Base-by-base conservation (phyloP, 192 early-diverging fungal species). In the Gigaspora rosea region DNA sequence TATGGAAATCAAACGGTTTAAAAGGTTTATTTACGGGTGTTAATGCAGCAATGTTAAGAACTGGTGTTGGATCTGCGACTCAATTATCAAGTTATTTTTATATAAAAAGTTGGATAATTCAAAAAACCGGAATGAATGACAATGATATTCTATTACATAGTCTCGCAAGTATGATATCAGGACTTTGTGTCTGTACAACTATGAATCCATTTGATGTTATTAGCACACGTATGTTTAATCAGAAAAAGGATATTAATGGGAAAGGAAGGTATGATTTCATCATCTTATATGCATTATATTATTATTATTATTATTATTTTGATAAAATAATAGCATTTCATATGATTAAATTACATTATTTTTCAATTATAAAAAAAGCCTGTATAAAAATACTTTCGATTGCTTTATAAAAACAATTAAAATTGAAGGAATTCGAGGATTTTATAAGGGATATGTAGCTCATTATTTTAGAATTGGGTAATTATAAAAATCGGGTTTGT, bases 141-240 rank as follows among this genome's bases (percentile, higher is more conserved):
- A 88, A 86, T 59, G 85, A 89, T 69, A 84, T 90, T 27, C 54
- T 85, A 11, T 88, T 94, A 62, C 95, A 98, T 76, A 89, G 92
- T 51, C 75, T 90, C 50, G 90, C 93, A 4, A 91, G 90, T 80
- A 84, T 96, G 86, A 82, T 92, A 58, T 93, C 92, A 0, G 93
- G 94, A 65, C 88, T 97, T 71, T 91, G 94, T 78, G 92, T 97
- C 16, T 95, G 94, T 78, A 82, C 88, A 27, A 92, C 89, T 58
- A 98, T 98, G 96, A 97, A 98, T 72, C 96, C 97, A n/a, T 96
- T 97, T 75, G 97, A 98, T 83, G 95, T 97, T 9, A 91, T 96
- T 61, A 93, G 88, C 56, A 96, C 95, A 7, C 88, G 97, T 62
- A 97, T 97, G 94, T 97, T 95, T 85, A 96, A 97, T 78, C 95